phyloP scores from a whole-genome alignment of 176 grass and related monocot genomes.

The Oryza rufipogon region DNA sequence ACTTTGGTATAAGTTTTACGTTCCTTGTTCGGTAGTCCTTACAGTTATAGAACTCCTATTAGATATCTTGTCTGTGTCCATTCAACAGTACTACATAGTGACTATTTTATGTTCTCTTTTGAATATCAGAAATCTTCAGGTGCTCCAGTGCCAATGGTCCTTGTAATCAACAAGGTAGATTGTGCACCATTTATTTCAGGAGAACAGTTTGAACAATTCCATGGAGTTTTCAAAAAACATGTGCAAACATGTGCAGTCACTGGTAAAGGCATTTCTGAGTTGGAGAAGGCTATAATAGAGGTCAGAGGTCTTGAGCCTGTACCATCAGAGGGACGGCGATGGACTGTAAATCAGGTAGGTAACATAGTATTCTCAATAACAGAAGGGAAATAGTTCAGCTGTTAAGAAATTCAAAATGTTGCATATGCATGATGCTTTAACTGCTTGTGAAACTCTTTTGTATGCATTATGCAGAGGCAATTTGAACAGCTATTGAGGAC shows the following conservation, averaged over 20 bases:
- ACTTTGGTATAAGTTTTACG: not conserved
- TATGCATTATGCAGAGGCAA: constrained; percentile 74
- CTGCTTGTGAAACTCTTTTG: constrained; percentile 3
- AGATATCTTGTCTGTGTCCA: not conserved
- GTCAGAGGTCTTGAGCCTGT: constrained; percentile 70
- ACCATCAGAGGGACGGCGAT: constrained; percentile 62
- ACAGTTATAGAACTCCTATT: not conserved
- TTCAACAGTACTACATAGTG: not conserved
- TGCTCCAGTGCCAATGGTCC: constrained; percentile 64
- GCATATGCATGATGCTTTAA: not conserved
- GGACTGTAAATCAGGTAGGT: constrained; percentile 90
- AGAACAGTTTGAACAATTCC: constrained; percentile 51
- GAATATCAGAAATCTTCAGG: constrained; percentile 51
- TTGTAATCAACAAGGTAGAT: constrained; percentile 94
- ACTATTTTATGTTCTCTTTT: constrained; percentile 6
- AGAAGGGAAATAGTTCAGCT: not conserved
- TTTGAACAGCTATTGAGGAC: constrained; percentile 80
- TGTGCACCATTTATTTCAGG: constrained; percentile 62
- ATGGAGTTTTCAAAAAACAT: constrained; percentile 57
- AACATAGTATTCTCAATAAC: not conserved
- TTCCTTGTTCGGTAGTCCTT: not conserved
- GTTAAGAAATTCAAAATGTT: not conserved
- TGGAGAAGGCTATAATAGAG: constrained; percentile 83
- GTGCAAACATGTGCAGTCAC: constrained; percentile 80
- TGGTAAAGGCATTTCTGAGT: constrained; percentile 85